These are phyloP conservation scores for Myriangium duriaei DNA, from an alignment of 2,329 filamentous ascomycete genomes.

Conservation along the genomic window DNA sequence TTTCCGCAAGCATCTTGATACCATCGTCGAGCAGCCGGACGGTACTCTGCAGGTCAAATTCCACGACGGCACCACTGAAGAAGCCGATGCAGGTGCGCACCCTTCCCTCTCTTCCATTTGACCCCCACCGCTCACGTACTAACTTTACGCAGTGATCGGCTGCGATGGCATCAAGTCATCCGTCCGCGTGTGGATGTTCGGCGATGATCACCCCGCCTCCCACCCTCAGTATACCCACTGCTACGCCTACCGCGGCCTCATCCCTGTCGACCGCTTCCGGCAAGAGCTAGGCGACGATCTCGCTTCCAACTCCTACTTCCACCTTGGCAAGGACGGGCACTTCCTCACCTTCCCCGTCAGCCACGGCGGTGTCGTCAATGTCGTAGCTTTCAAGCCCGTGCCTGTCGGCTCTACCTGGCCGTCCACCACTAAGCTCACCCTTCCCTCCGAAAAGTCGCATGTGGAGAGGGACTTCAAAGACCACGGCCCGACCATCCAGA, in stretches of 20 bases:
- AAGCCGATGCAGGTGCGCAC: conserved; percentile 18
- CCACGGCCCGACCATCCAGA: conserved; percentile 16
- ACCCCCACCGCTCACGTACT: conserved; percentile 1
- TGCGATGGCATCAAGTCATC: conserved; percentile 53
- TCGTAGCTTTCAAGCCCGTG: conserved; percentile 18
- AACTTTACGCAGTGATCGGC: conserved; percentile 37
- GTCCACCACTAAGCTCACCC: conserved; percentile 14
- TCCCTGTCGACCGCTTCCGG: conserved; percentile 45
- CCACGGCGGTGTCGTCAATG: conserved; percentile 18
- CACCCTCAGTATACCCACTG: conserved; percentile 43
- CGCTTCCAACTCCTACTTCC: conserved; percentile 33
- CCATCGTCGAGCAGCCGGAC: conserved; percentile 17
- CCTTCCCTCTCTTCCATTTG: background rate
- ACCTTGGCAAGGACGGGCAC: conserved; percentile 34
- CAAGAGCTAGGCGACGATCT: conserved; percentile 37
- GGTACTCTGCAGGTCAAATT: conserved; percentile 23
- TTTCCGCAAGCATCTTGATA: conserved; percentile 22
- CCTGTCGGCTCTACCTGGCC: conserved; percentile 16
- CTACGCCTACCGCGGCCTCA: conserved; percentile 49
- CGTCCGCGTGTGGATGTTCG: conserved; percentile 39
- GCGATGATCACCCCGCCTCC: conserved; percentile 31
- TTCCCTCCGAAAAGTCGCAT: conserved; percentile 15
- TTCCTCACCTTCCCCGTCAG: conserved; percentile 43
- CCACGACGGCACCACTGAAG: conserved; percentile 18
- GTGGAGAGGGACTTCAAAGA: conserved; percentile 16